These are phyloP conservation scores for Penicillium macrosclerotiorum DNA, from an alignment of 495 filamentous ascomycete genomes.

Conservation along the genomic window DNA sequence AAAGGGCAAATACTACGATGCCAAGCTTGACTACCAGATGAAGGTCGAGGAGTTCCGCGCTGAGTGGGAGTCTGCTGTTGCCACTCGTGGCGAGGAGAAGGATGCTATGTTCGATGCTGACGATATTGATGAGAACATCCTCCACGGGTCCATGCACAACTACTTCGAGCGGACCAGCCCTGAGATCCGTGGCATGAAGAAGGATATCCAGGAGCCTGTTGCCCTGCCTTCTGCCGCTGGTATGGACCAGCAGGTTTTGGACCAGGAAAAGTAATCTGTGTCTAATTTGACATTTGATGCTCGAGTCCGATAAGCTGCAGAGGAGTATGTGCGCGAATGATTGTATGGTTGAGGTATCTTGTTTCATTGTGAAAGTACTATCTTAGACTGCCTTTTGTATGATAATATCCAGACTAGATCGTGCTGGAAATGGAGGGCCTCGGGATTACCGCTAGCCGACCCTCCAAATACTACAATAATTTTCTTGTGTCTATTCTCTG, in stretches of 20 bases:
- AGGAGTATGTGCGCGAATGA: background rate
- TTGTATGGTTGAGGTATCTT: background rate
- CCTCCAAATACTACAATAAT: slow-evolving; percentile 4
- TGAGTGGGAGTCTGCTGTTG: slow-evolving; percentile 59
- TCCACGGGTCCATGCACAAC: slow-evolving; percentile 37
- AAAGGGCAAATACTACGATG: slow-evolving; percentile 74
- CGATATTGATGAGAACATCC: slow-evolving; percentile 17
- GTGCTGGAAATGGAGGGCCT: background rate
- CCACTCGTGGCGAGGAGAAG: slow-evolving; percentile 42
- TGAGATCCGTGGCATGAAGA: slow-evolving; percentile 40
- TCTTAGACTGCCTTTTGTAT: slow-evolving; percentile 1
- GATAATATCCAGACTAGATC: background rate
- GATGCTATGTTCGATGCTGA: slow-evolving; percentile 10
- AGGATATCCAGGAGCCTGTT: slow-evolving; percentile 17
- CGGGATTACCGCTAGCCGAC: background rate
- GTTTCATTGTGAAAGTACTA: background rate
- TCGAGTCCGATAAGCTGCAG: no score
- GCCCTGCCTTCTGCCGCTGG: slow-evolving; percentile 14
- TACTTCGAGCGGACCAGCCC: slow-evolving; percentile 49
- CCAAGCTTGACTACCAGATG: slow-evolving; percentile 68
- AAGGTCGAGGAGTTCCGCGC: slow-evolving; percentile 74
- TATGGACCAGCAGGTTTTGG: slow-evolving; percentile 15
- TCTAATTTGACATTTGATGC: background rate
- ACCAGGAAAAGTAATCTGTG: slow-evolving; percentile 10
- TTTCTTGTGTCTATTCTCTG: slow-evolving; percentile 9